Evolutionary conservation across 345 rosid species (phyloP), one percentile per base, ranked within the genome.

Genomic region (Populus alba): DNA sequence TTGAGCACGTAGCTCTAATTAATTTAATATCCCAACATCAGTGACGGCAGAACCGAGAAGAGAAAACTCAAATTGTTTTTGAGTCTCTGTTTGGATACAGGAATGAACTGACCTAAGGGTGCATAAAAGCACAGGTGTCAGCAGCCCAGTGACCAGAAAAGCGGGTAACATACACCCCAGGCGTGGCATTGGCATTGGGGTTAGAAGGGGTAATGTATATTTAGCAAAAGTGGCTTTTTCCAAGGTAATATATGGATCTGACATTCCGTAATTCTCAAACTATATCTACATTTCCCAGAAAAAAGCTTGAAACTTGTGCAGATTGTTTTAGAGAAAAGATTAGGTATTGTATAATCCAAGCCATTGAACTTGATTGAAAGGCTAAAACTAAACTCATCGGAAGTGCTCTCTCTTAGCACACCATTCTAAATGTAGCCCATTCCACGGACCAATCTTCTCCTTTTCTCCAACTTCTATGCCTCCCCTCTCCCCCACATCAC

Each of bases 181-280:
- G 74, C 73, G 72, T 72, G 81, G 76, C 72, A 9, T 73, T 25
- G 69, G 31, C 12, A 41, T 41, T 18, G 62, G 23, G 47, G 8
- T 12, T 11, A 11, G 18, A 47, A 4, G 53, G 53, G 53, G 53
- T 47, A 15, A 4, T 1, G 67, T 25, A 16, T 63, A 12, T 20
- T 27, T 12, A 8, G 16, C 67, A 63, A 63, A 63, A 63, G 67
- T 45, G 62, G 41, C 5, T 9, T 55, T 57, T 31, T 3, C 31
- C n/a, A 5, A 59, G 38, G n/a, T 20, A 5, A 12, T 23, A 22
- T 23, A 25, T 70, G 83, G 85, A 87, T 87, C 87, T 86, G 86
- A 89, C 93, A 89, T 89, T 87, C 93, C 91, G 89, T 90, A 85
- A 85, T 82, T 76, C 83, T 75, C 81, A 90, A 85, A 86, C 90